Base-by-base conservation (phyloP, 768 basidiomycete species). In the Exidia glandulosa region DNA sequence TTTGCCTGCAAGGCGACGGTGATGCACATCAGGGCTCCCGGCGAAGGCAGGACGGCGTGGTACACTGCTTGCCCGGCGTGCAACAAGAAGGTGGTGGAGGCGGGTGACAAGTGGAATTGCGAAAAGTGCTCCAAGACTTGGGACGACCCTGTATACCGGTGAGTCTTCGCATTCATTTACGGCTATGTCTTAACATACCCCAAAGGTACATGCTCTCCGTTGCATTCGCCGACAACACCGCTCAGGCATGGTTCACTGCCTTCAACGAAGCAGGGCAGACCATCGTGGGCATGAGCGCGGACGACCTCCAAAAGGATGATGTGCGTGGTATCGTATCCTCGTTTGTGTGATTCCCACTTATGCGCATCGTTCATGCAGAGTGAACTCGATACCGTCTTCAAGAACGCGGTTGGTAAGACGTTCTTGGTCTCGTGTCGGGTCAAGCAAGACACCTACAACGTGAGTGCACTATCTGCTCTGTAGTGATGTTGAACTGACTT, bases 41-140 rank as follows among this genome's bases (percentile, higher is more conserved):
- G n/a, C n/a, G n/a, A n/a, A n/a, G n/a, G n/a, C n/a, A n/a, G n/a
- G n/a, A n/a, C n/a, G n/a, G n/a, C n/a, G 48, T 80, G 82, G 16
- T 99, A 99, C 70, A 88, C 95, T 27, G 94, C 90, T 19, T 99
- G 96, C 69, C 86, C 84, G 33, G 81, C 80, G 10, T 98, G 95
- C 72, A 89, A 80, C 73, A 98, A 98, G 77, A 99, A 98, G 73
- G 88, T 97, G 3, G 72, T 81, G 1, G 80, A 90, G 59, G 72
- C 77, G 25, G 78, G 77, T 19, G 79, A 76, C 47, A 78, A 76
- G 23, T 99, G 93, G 92, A 75, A 82, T 48, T 98, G 96, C 70
- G 96, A 98, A 69, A 97, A 94, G 72, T 98, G 95, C 69, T 82
- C 88, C 57, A 81, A 79, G 70, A 80, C 71, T 29, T 88, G 81